Evolutionary conservation across 2,329 filamentous ascomycete species (phyloP).

Genomic region (Fusarium neocosmosporiellum): DNA sequence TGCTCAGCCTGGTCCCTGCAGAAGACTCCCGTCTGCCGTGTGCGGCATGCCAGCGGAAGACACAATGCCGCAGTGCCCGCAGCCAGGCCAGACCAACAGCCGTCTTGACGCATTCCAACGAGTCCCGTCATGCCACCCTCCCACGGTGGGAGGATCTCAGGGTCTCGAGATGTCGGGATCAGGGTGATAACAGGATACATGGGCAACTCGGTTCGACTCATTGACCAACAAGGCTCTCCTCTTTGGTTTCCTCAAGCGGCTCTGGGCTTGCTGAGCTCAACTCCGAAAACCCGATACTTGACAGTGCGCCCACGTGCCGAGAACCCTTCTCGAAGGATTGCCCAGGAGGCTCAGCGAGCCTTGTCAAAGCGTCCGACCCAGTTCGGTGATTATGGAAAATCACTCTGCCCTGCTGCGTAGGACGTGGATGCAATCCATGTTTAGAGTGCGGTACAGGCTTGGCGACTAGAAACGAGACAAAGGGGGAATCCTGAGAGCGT

Average conservation of each 20-base stretch:
- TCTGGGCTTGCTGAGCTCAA: constrained; percentile 5
- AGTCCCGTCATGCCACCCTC: constrained; percentile 9
- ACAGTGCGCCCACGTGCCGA: constrained; percentile 25
- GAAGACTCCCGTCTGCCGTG: background rate
- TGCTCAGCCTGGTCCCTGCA: background rate
- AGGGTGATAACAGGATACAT: constrained; percentile 7
- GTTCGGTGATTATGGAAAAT: background rate
- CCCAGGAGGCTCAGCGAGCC: background rate
- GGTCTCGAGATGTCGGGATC: background rate
- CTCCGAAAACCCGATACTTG: constrained; percentile 6
- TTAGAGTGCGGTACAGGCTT: background rate
- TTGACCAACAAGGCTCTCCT: constrained; percentile 2
- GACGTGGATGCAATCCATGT: background rate
- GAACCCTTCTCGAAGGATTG: constrained; percentile 36
- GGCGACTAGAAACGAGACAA: constrained; percentile 10
- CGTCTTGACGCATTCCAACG: constrained; percentile 23
- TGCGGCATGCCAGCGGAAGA: constrained; percentile 9
- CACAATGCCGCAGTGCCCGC: constrained; percentile 14
- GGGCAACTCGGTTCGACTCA: background rate
- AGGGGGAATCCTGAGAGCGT: constrained; percentile 13
- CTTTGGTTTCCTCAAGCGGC: constrained; percentile 17
- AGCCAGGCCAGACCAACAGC: constrained; percentile 11
- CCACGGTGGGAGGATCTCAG: constrained; percentile 19
- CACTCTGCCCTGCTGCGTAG: background rate
- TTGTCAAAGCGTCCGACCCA: background rate